Percentiles rank a stretch among this genome's conserved stretches.
Evolutionary conservation across 305 asterid species (phyloP).

Genomic region (Nicotiana rustica): DNA sequence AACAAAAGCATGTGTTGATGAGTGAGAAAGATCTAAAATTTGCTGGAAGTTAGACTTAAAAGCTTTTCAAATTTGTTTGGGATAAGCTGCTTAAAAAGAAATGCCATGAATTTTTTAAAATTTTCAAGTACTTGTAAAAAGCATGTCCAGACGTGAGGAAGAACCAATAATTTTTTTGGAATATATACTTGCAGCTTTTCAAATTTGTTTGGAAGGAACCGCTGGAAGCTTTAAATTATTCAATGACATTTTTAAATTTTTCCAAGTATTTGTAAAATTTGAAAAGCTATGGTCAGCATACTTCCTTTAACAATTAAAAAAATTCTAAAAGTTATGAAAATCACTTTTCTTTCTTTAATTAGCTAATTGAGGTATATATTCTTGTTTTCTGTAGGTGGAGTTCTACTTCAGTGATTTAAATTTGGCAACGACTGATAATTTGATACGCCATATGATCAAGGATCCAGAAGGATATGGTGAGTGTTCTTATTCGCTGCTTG

Average conservation of each 20-base stretch:
- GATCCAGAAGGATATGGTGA: conserved; percentile 92
- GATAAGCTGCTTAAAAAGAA: not conserved
- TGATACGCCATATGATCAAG: conserved; percentile 70
- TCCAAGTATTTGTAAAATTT: conserved; percentile 13
- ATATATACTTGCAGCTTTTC: not conserved
- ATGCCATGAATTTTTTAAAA: not conserved
- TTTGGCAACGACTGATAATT: conserved; percentile 89
- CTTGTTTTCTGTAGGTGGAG: conserved; percentile 67
- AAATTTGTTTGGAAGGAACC: not conserved
- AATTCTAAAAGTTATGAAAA: not conserved
- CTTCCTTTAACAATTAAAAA: not conserved
- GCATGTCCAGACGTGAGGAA: conserved; percentile 17
- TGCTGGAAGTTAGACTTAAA: not conserved
- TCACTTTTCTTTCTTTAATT: not conserved
- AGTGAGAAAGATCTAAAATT: not conserved
- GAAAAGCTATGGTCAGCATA: not conserved
- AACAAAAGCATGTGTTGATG: conserved; percentile 18
- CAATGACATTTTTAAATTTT: not conserved
- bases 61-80: not conserved
- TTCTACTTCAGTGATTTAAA: conserved; percentile 91
- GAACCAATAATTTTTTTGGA: not conserved
- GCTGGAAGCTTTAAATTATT: conserved; percentile 20
- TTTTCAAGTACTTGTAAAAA: not conserved
- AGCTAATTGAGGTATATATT: conserved; percentile 33
- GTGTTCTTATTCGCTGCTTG: conserved; percentile 28